Percentiles rank a stretch among this genome's conserved stretches.
Conservation (phyloP, 306 rosid species). For the Erythrophleum fordii region DNA sequence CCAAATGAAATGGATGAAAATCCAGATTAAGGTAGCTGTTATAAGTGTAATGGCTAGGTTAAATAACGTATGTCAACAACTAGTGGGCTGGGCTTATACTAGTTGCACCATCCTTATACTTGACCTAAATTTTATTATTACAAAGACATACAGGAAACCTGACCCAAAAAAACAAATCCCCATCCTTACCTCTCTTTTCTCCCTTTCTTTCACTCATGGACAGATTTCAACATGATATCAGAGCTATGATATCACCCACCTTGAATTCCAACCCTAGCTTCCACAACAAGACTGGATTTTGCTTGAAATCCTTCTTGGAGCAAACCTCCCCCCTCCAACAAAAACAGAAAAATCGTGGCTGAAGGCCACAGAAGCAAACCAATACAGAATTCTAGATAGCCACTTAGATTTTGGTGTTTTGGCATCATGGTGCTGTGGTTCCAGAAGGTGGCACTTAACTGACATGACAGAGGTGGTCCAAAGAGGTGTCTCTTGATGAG, state of each 20-base stretch:
- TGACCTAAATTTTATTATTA: too few species aligned
- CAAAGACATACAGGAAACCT: not conserved
- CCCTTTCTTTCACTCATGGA: not conserved
- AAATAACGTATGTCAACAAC: not conserved
- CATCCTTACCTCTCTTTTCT: not conserved
- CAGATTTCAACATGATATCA: not conserved
- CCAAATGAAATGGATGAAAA: not conserved
- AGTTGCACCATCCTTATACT: not conserved
- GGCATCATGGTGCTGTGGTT: too few species aligned
- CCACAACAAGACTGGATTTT: not conserved
- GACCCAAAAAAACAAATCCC: not conserved
- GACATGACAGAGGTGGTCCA: too few species aligned
- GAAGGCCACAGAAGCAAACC: too few species aligned
- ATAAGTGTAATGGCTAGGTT: not conserved
- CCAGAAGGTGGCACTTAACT: too few species aligned
- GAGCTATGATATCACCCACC: not conserved
- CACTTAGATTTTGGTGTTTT: too few species aligned
- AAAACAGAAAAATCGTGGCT: too few species aligned
- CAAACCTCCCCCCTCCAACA: too few species aligned
- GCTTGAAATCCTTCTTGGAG: not conserved
- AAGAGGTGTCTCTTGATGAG: too few species aligned
- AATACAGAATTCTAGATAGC: too few species aligned
- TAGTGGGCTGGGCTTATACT: not conserved
- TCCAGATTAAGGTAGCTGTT: not conserved
- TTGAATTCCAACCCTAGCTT: not conserved